Percentiles rank a stretch among this genome's conserved stretches.
Evolutionary conservation across 306 rosid species (phyloP).

Genomic region (Trifolium subterraneum): DNA sequence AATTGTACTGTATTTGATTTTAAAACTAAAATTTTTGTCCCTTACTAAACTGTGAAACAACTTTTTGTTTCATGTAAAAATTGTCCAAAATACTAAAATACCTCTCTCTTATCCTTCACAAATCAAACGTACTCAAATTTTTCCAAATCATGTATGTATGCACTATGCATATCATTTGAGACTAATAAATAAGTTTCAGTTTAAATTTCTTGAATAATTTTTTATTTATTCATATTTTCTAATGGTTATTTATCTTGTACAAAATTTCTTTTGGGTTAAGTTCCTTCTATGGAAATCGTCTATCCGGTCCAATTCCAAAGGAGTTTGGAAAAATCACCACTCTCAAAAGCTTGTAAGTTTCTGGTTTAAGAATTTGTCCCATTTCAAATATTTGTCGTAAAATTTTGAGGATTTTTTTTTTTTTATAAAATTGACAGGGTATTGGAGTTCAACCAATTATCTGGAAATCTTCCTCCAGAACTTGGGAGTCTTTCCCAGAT

Average conservation of each 20-base stretch:
- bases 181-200: not conserved
- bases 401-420: not conserved
- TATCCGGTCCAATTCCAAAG: slow-evolving; percentile 63
- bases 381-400: not conserved
- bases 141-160: not conserved
- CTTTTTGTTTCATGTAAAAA: too few species aligned
- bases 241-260: not conserved
- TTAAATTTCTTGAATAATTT: not conserved
- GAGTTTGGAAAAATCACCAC: slow-evolving; percentile 64
- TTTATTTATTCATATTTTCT: not conserved
- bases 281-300: slow-evolving; percentile 61
- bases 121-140: not conserved
- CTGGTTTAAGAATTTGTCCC: not conserved
- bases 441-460: slow-evolving; percentile 62
- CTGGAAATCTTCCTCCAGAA: slow-evolving; percentile 63
- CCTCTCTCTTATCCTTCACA: too few species aligned
- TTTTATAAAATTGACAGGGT: slow-evolving; percentile 47
- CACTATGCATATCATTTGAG: not conserved
- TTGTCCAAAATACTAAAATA: too few species aligned
- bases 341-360: slow-evolving; percentile 67
- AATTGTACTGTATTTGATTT: too few species aligned
- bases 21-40: too few species aligned
- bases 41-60: too few species aligned
- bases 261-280: slow-evolving; percentile 44
- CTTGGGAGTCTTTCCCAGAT: slow-evolving; percentile 61